Percentiles rank a stretch among this genome's conserved stretches.
Conservation (phyloP, 2,329 filamentous ascomycete species). For the Fusarium liriodendri region DNA sequence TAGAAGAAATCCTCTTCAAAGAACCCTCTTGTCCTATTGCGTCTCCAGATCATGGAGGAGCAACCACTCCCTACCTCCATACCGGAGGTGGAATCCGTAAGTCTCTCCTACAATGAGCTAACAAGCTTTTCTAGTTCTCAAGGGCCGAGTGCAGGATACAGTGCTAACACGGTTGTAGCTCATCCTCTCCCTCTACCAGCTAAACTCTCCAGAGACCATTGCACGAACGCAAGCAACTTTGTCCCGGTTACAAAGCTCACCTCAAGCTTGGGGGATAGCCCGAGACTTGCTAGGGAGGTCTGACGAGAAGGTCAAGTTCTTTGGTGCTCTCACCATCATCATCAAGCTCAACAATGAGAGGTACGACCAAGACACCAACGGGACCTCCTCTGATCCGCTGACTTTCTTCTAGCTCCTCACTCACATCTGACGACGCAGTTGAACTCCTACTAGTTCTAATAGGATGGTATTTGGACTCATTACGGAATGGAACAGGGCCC, state of each 20-base stretch:
- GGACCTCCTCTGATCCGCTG: not conserved
- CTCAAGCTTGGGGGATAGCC: conserved; percentile 87
- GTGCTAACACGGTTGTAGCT: conserved; percentile 49
- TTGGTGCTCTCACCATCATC: conserved; percentile 91
- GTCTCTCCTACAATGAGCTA: not conserved
- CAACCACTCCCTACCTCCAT: conserved; percentile 28
- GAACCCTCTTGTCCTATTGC: not conserved
- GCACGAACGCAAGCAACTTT: conserved; percentile 75
- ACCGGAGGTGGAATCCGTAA: conserved; percentile 35
- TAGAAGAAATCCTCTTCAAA: not conserved
- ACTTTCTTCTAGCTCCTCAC: conserved; percentile 51
- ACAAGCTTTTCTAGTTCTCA: not conserved
- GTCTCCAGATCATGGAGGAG: conserved; percentile 25
- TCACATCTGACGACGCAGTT: conserved; percentile 68
- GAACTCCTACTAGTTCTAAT: conserved; percentile 71
- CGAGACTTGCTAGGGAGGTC: conserved; percentile 76
- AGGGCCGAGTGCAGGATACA: not conserved
- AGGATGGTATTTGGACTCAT: conserved; percentile 69
- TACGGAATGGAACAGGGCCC: conserved; percentile 62
- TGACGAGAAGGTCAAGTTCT: conserved; percentile 86
- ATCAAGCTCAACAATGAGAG: conserved; percentile 95
- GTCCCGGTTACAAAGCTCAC: conserved; percentile 81
- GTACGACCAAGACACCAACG: conserved; percentile 54
- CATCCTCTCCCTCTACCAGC: conserved; percentile 65
- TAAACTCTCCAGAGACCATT: conserved; percentile 60